Conservation (phyloP, 1,284 basidiomycete species). For the Trichosporon sp. region DNA sequence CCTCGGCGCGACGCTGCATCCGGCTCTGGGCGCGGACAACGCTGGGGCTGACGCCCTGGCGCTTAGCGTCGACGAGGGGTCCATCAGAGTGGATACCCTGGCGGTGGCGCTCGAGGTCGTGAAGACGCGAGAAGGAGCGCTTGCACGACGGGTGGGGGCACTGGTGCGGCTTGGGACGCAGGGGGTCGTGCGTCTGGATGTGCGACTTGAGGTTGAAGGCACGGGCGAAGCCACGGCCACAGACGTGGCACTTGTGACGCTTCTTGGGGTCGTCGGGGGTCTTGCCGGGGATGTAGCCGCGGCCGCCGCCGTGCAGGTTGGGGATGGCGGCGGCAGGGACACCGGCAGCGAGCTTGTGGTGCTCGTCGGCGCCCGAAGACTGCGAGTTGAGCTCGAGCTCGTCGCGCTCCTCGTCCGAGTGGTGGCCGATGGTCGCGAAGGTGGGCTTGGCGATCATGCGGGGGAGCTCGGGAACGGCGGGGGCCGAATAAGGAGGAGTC, state of each 20-base stretch:
- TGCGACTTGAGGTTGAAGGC: constrained; percentile 52
- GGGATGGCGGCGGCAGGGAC: constrained; percentile 41
- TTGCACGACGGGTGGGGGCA: constrained; percentile 49
- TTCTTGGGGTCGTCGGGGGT: constrained; percentile 51
- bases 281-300: constrained; percentile 49
- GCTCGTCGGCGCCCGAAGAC: constrained; percentile 15
- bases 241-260: constrained; percentile 49
- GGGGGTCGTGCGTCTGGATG: constrained; percentile 49
- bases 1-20: constrained; percentile 40
- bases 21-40: constrained; percentile 45
- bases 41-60: constrained; percentile 43
- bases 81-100: constrained; percentile 51
- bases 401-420: constrained; percentile 16
- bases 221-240: constrained; percentile 49
- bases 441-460: background rate
- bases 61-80: constrained; percentile 48
- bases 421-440: background rate
- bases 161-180: constrained; percentile 47
- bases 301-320: constrained; percentile 47
- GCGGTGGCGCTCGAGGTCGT: constrained; percentile 51
- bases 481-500: constrained; percentile 26
- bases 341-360: constrained; percentile 19
- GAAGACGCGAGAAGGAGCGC: constrained; percentile 49
- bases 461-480: constrained; percentile 1
- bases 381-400: constrained; percentile 13